Base-by-base conservation (phyloP, 2,329 filamentous ascomycete species). In the Metarhizium album region DNA sequence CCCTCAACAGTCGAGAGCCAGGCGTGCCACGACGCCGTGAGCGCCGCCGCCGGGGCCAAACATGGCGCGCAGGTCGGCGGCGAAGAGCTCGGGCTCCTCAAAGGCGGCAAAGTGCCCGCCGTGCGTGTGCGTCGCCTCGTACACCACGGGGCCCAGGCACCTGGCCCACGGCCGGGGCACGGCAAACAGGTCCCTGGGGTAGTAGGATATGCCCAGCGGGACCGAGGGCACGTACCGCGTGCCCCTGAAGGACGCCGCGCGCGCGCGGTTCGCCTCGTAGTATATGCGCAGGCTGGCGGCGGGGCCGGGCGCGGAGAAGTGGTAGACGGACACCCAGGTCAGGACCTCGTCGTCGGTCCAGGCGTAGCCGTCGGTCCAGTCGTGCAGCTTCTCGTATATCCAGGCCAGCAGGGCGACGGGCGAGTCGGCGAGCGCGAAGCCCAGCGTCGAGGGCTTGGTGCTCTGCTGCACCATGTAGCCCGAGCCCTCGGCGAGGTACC, bases 321-420 rank as follows among this genome's bases (percentile, higher is more conserved):
- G 80, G 63, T 90, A 90, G 38, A 90, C 76, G 47, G 74, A 79
- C 1, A 90, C 67, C 87, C 86, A 91, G 0, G 82, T 87, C 24
- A 87, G 67, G 8, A 90, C 75, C 67, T 90, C 86, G 50, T 90
- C 84, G 54, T 88, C 82, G 0, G 79, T 84, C 86, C 86, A 90
- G 0, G 76, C 69, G 60, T 89, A 89, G 1, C 58, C 59, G 58
- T 90, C 86, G 0, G 82, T 82, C 87, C 86, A 91, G 58, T 86
- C 82, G 57, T 84, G 79, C 37, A 91, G 68, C 62, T 91, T 91
- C 67, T 91, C 87, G 57, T 86, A 86, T 33, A 91, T 82, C 87
- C 87, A 93, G 0, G 84, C 79, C 1, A 91, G 70, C 3, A 89
- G 68, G 0, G 77, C 84, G 0, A 87, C 77, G 0, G 87, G 87